Conservation (phyloP, 805 yeast species). For the Candida silvatica region DNA sequence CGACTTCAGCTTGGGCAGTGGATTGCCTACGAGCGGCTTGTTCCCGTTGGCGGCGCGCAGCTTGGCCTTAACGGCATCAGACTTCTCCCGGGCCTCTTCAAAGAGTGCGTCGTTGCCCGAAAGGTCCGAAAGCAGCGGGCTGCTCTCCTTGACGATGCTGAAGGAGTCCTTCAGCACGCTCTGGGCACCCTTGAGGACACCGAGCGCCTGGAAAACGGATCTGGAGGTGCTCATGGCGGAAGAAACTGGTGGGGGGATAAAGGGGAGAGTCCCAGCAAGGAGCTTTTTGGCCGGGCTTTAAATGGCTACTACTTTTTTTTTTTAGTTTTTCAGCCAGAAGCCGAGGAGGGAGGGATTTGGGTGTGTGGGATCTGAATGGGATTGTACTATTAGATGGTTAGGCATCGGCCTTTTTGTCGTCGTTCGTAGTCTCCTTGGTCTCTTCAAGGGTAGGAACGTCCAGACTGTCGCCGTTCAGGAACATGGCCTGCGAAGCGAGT, state of each 20-base stretch:
- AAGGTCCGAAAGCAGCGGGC: slow-evolving; percentile 8
- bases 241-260: not conserved
- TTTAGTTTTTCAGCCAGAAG: too few species aligned
- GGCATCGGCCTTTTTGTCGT: not conserved
- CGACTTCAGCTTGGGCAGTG: not conserved
- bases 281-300: too few species aligned
- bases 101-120: not conserved
- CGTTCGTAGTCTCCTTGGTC: slow-evolving; percentile 1
- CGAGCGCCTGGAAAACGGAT: slow-evolving; percentile 16
- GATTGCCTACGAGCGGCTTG: not conserved
- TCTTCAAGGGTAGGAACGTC: too few species aligned
- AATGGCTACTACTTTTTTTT: too few species aligned
- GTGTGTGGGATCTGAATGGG: too few species aligned
- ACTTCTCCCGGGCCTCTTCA: not conserved
- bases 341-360: too few species aligned
- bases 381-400: too few species aligned
- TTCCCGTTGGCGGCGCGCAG: not conserved
- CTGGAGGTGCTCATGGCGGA: slow-evolving; percentile 16
- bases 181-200: slow-evolving; percentile 19
- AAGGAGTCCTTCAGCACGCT: slow-evolving; percentile 18
- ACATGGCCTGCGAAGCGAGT: slow-evolving; percentile 25
- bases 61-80: slow-evolving; percentile 1
- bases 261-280: too few species aligned
- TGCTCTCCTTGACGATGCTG: slow-evolving; percentile 9
- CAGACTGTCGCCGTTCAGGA: slow-evolving; percentile 15